phyloP scores from a whole-genome alignment of 371 early-diverging fungal species.

The Coemansia sp. region DNA sequence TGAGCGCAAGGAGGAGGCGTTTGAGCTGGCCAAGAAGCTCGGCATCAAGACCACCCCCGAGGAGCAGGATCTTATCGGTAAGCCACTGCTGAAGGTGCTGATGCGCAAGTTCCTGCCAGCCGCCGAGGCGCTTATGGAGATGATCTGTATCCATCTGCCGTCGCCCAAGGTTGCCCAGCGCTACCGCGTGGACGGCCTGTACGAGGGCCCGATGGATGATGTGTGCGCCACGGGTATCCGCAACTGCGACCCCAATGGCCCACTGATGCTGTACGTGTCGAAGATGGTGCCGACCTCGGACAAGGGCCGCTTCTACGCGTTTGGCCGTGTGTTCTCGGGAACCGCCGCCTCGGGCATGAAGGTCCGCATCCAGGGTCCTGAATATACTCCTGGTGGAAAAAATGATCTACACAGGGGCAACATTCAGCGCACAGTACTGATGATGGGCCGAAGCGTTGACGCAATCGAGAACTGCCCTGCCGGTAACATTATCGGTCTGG shows the following conservation, averaged over 20 bases:
- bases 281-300: conserved; percentile 99
- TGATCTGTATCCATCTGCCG: conserved; percentile 98
- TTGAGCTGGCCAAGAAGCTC: conserved; percentile 86
- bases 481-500: conserved; percentile 99
- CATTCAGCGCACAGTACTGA: conserved; percentile 97
- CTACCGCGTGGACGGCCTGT: conserved; percentile 93
- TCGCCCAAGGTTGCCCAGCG: conserved; percentile 93
- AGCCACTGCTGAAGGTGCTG: conserved; percentile 93
- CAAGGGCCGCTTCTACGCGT: conserved; percentile 99
- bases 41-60: conserved; percentile 81
- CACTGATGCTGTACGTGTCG: conserved; percentile 99
- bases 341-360: conserved; percentile 97
- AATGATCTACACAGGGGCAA: conserved; percentile 92
- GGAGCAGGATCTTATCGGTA: conserved; percentile 90
- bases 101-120: conserved; percentile 99
- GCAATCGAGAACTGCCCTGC: conserved; percentile 99
- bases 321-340: conserved; percentile 99
- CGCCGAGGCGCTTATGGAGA: conserved; percentile 97
- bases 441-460: conserved; percentile 99
- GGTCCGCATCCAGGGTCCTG: conserved; percentile 99
- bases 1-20: conserved; percentile 89
- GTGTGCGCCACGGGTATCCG: conserved; percentile 90
- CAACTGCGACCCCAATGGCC: conserved; percentile 91
- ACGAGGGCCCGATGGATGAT: conserved; percentile 98
- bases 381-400: conserved; percentile 94